Conservation (phyloP, 129 eudicot genomes). For the Helianthus annuus region HanXRQr2.0-SUNRISE NC_035438.2:70035209-70035708, state of each 20-base stretch:
- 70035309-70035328: too few relatives aligned
- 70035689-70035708: too few relatives aligned
- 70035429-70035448: neutral
- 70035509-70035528: neutral
- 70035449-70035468: neutral
- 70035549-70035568: too few relatives aligned
- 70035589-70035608: too few relatives aligned
- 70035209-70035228: slow-evolving; percentile 62
- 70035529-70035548: neutral
- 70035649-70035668: too few relatives aligned
- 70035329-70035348: too few relatives aligned
- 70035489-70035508: neutral
- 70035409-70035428: neutral
- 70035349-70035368: too few relatives aligned
- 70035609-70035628: too few relatives aligned
- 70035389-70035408: neutral
- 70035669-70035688: too few relatives aligned
- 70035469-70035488: neutral
- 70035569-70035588: too few relatives aligned
- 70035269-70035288: neutral
- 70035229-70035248: slow-evolving; percentile 1
- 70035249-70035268: neutral
- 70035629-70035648: too few relatives aligned
- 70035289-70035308: neutral
- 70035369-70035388: too few relatives aligned